Evolutionary conservation across 768 basidiomycete species (phyloP).

Genomic region (Agrocybe praecox): DNA sequence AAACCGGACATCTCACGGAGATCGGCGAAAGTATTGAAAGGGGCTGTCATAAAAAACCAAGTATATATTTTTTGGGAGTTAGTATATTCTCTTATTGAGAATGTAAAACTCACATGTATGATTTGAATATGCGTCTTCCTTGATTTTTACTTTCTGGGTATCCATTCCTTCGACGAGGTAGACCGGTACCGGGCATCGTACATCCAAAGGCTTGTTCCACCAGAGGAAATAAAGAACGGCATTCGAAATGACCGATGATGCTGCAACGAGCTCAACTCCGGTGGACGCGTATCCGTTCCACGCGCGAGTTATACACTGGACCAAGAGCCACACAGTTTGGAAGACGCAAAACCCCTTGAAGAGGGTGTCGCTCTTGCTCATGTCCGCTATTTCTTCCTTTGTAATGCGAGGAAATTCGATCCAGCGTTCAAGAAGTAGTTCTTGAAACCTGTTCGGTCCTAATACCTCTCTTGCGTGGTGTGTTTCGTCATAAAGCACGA

Average conservation of each 20-base stretch:
- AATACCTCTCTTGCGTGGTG: slow-evolving; percentile 19
- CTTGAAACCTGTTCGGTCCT: slow-evolving; percentile 1
- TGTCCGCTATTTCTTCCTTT: slow-evolving; percentile 17
- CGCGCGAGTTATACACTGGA: slow-evolving; percentile 26
- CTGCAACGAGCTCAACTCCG: slow-evolving; percentile 34
- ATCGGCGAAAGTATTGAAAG: neutral
- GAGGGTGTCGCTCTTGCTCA: slow-evolving; percentile 30
- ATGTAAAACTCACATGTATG: neutral
- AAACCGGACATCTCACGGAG: neutral
- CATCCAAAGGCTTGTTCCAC: slow-evolving; percentile 40
- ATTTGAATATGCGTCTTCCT: neutral
- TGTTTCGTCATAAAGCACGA: slow-evolving; percentile 2
- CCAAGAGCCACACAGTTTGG: slow-evolving; percentile 35
- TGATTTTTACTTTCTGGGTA: neutral
- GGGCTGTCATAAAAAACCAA: neutral
- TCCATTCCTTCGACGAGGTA: neutral
- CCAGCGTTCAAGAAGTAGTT: slow-evolving; percentile 4
- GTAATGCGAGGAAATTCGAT: slow-evolving; percentile 14
- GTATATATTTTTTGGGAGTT: neutral
- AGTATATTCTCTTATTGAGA: too few species aligned
- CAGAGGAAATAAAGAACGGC: slow-evolving; percentile 30
- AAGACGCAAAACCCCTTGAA: slow-evolving; percentile 33
- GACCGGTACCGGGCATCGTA: slow-evolving; percentile 8
- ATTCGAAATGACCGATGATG: slow-evolving; percentile 31
- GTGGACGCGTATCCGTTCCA: slow-evolving; percentile 24